A percentile compares a stretch with the other conserved stretches of the same genome.
Evolutionary conservation across 177 flowering plant genomes (phyloP).

Genomic region (Vitis hybrid): DNA sequence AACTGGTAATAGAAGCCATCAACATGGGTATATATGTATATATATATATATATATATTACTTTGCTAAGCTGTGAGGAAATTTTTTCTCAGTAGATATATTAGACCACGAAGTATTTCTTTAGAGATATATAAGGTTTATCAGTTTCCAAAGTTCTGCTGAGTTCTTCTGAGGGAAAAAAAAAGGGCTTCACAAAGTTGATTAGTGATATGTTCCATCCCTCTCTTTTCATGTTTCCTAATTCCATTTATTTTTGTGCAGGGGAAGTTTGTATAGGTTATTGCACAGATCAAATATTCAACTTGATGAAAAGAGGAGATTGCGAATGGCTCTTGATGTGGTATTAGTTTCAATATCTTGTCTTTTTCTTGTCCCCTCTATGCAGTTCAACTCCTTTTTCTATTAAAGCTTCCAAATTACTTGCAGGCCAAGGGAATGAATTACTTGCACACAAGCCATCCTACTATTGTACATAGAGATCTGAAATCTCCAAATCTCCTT

Average conservation of each 20-base stretch:
- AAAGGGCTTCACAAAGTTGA: neutral
- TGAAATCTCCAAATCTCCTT: conserved; percentile 96
- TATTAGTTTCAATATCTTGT: conserved; percentile 24
- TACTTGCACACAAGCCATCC: conserved; percentile 98
- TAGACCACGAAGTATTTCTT: too few relatives aligned
- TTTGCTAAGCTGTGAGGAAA: too few relatives aligned
- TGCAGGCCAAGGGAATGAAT: conserved; percentile 99
- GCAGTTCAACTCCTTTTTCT: neutral
- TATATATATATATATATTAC: too few relatives aligned
- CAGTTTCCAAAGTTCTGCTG: too few relatives aligned
- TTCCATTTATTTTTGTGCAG: conserved; percentile 34
- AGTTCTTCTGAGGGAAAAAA: too few relatives aligned
- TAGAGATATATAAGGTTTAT: too few relatives aligned
- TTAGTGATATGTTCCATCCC: neutral
- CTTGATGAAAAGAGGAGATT: conserved; percentile 81
- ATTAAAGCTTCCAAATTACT: conserved; percentile 11
- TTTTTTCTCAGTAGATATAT: too few relatives aligned
- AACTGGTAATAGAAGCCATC: too few relatives aligned
- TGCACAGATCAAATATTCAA: conserved; percentile 72
- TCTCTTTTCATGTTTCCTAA: conserved; percentile 8
- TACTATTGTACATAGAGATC: conserved; percentile 92
- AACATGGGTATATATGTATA: too few relatives aligned
- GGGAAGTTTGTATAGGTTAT: conserved; percentile 83
- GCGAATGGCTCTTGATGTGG: conserved; percentile 96
- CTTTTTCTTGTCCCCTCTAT: neutral